Base-by-base conservation (phyloP, 1,139 yeast species). In the Hansenula anomala region DNA sequence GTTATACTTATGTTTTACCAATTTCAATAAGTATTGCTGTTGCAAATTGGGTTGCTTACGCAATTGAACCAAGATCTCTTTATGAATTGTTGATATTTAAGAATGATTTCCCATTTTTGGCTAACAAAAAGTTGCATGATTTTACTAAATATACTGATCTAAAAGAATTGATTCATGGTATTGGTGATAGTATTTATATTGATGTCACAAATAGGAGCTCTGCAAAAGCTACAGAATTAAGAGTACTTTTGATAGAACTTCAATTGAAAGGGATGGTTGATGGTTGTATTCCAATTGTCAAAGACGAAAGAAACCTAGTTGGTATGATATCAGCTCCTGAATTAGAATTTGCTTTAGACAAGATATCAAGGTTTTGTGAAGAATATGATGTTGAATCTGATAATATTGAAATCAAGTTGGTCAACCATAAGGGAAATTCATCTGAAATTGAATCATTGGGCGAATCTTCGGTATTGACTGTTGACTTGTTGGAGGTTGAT, bases 1-100 rank as follows among this genome's bases (percentile, higher is more conserved):
- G 80, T 8, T 71, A 78, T 46, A 74, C 78, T 25, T 77, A 77
- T 52, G 83, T 78, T 9, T 55, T 78, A 26, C 84, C 84, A 0
- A 74, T 77, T 39, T 68, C 82, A 4, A 67, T 77, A 12, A 67
- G 81, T 2, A 75, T 78, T 33, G 69, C 80, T 12, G 76, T 73
- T 14, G 72, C 82, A 3, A 75, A 76, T 51, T 75, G 81, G 80
- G 67, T 74, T 20, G 82, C 81, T 4, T 66, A 70, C 30, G 60
- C 73, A 6, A 58, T 77, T 30, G 82, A 78, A 49, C 75, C 73
- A 18, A 62, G 65, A 43, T 73, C 80, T 8, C 54, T 78, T 10
- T 78, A 78, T 46, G 83, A 75, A 48, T 60, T 71, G 9, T 54
- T 76, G 30, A 65, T 78, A 38, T 61, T 66, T 33, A 64, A 65